Conservation (phyloP, 352 stramenopile species). For the Phytophthora citrophthora region DNA sequence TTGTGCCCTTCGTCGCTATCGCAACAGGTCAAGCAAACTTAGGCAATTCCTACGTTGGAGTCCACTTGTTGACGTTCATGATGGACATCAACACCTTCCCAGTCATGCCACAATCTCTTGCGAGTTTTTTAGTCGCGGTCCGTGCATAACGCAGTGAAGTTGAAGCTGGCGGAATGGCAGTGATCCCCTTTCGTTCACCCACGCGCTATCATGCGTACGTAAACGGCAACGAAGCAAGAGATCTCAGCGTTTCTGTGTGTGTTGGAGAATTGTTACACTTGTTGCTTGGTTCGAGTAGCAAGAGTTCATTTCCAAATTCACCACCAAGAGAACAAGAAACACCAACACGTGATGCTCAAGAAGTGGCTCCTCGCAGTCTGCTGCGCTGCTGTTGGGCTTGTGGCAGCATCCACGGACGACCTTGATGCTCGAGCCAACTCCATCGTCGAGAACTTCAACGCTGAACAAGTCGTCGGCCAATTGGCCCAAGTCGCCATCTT, state of each 20-base stretch:
- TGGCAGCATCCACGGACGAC: slow-evolving; percentile 16
- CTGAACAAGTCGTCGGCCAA: slow-evolving; percentile 24
- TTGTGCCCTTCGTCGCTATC: too few species aligned
- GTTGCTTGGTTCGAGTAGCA: slow-evolving; percentile 2
- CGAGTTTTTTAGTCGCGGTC: slow-evolving; percentile 5
- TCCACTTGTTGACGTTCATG: too few species aligned
- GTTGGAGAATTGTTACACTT: not conserved
- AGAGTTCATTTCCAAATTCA: slow-evolving; percentile 21
- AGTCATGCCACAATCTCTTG: slow-evolving; percentile 11
- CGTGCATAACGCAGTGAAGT: slow-evolving; percentile 22
- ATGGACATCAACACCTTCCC: slow-evolving; percentile 6
- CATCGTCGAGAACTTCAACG: slow-evolving; percentile 32
- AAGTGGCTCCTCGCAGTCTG: slow-evolving; percentile 25
- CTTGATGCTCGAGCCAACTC: slow-evolving; percentile 17
- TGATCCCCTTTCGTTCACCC: not conserved
- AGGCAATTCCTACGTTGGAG: too few species aligned
- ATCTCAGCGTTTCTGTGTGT: not conserved
- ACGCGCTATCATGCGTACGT: not conserved
- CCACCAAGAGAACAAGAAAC: slow-evolving; percentile 17
- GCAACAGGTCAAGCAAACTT: too few species aligned
- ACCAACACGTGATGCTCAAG: slow-evolving; percentile 22
- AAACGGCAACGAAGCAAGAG: slow-evolving; percentile 1
- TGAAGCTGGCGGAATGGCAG: slow-evolving; percentile 6
- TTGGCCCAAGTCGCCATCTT: slow-evolving; percentile 26
- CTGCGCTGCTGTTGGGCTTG: slow-evolving; percentile 14